These are phyloP conservation scores for Hypoxylon sp. DNA, from an alignment of 2,329 filamentous ascomycete species.

Conservation along the genomic window DNA sequence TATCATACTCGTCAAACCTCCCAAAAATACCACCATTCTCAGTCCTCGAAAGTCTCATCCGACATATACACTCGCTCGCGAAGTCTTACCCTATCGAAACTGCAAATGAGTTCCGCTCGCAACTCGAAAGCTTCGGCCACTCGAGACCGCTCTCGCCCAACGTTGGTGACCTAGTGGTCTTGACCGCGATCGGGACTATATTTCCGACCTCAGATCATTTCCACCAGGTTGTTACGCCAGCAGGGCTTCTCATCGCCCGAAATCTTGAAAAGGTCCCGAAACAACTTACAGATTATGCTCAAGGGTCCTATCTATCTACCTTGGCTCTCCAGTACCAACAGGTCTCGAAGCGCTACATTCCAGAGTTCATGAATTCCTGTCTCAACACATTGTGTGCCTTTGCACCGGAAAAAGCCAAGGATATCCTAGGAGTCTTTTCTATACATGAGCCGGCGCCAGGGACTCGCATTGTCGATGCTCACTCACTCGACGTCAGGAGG, in stretches of 20 bases:
- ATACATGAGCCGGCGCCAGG: slow-evolving; percentile 66
- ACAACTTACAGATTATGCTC: slow-evolving; percentile 73
- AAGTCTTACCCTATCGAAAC: slow-evolving; percentile 86
- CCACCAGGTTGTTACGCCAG: slow-evolving; percentile 92
- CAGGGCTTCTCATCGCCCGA: slow-evolving; percentile 83
- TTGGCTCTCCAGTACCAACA: slow-evolving; percentile 85
- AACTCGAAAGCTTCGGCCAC: slow-evolving; percentile 69
- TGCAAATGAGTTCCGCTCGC: slow-evolving; percentile 79
- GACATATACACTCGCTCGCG: slow-evolving; percentile 92
- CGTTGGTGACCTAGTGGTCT: slow-evolving; percentile 80
- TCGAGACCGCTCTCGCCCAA: slow-evolving; percentile 64
- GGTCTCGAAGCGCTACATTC: slow-evolving; percentile 86
- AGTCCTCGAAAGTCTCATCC: slow-evolving; percentile 81
- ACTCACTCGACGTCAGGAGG: slow-evolving; percentile 59
- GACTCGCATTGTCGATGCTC: slow-evolving; percentile 62
- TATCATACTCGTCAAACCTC: slow-evolving; percentile 62
- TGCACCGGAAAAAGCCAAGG: slow-evolving; percentile 64
- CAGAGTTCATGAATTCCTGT: slow-evolving; percentile 86
- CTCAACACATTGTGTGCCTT: slow-evolving; percentile 78
- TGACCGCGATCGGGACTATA: slow-evolving; percentile 84
- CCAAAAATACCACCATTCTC: slow-evolving; percentile 67
- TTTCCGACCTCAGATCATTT: slow-evolving; percentile 98
- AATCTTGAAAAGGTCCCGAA: slow-evolving; percentile 83
- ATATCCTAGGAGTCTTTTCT: slow-evolving; percentile 68
- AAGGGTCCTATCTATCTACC: slow-evolving; percentile 82